Evolutionary conservation across 805 yeast genomes (phyloP).

Genomic region (Saccharomycopsis fibuligera): DNA sequence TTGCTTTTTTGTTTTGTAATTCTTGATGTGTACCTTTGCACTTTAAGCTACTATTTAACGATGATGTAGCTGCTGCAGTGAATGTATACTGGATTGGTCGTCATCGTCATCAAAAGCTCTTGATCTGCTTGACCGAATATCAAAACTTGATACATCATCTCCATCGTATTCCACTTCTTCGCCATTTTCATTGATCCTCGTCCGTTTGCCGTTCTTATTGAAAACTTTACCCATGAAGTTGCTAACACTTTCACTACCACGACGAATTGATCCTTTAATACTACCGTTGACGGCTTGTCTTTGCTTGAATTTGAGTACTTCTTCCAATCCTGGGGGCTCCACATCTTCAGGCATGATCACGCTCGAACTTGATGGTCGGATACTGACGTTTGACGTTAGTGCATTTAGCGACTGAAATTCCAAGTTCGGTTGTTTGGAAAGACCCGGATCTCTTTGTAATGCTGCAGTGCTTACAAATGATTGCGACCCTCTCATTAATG

Average conservation of each 20-base stretch:
- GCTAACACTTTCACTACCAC: constrained; percentile 38
- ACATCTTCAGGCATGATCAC: constrained; percentile 23
- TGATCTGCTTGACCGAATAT: neutral
- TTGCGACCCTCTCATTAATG: constrained; percentile 13
- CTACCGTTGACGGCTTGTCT: constrained; percentile 27
- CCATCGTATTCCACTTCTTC: constrained; percentile 13
- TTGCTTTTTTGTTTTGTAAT: neutral
- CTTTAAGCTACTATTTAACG: neutral
- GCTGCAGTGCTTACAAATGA: constrained; percentile 17
- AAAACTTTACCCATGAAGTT: constrained; percentile 30
- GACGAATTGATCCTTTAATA: constrained; percentile 34
- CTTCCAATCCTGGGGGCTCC: constrained; percentile 35
- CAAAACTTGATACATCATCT: constrained; percentile 23
- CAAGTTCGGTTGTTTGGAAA: constrained; percentile 5
- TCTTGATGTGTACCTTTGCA: neutral
- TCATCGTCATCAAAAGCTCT: constrained; percentile 1
- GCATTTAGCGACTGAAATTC: constrained; percentile 9
- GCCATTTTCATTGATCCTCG: constrained; percentile 7
- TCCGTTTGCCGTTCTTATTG: constrained; percentile 17
- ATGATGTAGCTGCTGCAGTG: neutral
- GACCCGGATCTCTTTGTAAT: constrained; percentile 15
- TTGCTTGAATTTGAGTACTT: constrained; percentile 30
- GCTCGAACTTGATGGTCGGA: constrained; percentile 6
- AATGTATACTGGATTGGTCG: neutral
- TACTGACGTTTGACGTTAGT: constrained; percentile 2